Conservation (phyloP, 495 filamentous ascomycete species). For the Polyplosphaeria fusca region DNA sequence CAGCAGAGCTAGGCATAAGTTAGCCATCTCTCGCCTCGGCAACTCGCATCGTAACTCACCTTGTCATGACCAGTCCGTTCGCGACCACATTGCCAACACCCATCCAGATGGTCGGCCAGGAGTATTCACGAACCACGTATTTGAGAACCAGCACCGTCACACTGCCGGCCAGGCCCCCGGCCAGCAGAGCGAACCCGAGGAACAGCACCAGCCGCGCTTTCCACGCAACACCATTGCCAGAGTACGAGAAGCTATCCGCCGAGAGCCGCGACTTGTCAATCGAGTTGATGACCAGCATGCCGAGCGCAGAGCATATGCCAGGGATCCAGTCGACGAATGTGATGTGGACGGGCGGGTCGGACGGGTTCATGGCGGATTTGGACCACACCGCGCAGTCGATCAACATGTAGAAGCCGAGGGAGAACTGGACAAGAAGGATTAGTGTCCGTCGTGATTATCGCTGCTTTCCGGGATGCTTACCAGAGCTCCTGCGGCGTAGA, state of each 20-base stretch:
- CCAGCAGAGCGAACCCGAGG: slow-evolving; percentile 88
- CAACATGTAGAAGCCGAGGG: slow-evolving; percentile 93
- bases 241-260: slow-evolving; percentile 83
- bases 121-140: slow-evolving; percentile 75
- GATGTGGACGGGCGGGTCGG: slow-evolving; percentile 68
- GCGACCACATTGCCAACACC: slow-evolving; percentile 89
- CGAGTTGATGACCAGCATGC: slow-evolving; percentile 98
- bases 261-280: slow-evolving; percentile 90
- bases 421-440: slow-evolving; percentile 61
- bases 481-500: slow-evolving; percentile 81
- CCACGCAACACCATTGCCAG: slow-evolving; percentile 85
- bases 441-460: not conserved
- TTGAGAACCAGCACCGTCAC: slow-evolving; percentile 89
- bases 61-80: slow-evolving; percentile 83
- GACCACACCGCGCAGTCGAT: slow-evolving; percentile 90
- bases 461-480: slow-evolving; percentile 50
- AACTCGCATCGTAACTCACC: slow-evolving; percentile 50
- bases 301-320: slow-evolving; percentile 85
- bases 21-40: slow-evolving; percentile 12
- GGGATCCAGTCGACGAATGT: slow-evolving; percentile 99
- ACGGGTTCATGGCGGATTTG: slow-evolving; percentile 70
- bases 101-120: slow-evolving; percentile 84
- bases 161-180: slow-evolving; percentile 88
- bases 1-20: slow-evolving; percentile 62
- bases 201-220: slow-evolving; percentile 95